Evolutionary conservation across 2,329 filamentous ascomycete genomes (phyloP), one percentile per base, ranked within the genome.

Genomic region (Teratosphaeria viscida): DNA sequence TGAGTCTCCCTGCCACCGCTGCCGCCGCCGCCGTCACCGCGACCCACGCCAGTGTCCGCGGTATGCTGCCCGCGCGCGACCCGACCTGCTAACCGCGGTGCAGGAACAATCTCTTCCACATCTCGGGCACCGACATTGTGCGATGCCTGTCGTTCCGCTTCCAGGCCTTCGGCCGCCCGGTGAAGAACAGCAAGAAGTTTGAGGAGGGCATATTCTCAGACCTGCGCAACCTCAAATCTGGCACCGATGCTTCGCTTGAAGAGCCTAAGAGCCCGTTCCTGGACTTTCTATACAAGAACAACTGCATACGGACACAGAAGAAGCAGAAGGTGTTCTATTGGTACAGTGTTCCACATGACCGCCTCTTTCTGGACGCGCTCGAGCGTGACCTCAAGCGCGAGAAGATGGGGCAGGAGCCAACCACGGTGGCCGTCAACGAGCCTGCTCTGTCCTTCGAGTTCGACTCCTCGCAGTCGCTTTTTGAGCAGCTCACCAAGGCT

Each of bases 321-420:
- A 99, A 99, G 83, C 94, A 99, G 74, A 99, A 99, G 81, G 94
- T 99, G 66, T 99, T 99, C 73, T 99, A 97, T 79, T 99, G 94
- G 94, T 99, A 97, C 78, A 96, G 92, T 79, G 94, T 99, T 55
- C 94, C 94, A 1, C 94, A 99, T 75, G 94, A 99, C 77, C 86
- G 94, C 58, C 85, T 99, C 57, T 99, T 99, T 78, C 86, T 99
- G 67, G 94, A 99, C 78, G 94, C 94, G 47, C 81, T 99, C 68
- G 94, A 99, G 82, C 88, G 94, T 65, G 94, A 99, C 73, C 78
- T 99, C 72, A 99, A 99, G 85, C 86, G 94, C 72, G 94, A 99
- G 79, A 99, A 99, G 84, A 97, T 97, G 92, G 88, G 89, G 66
- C 94, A 99, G 77, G 94, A 99, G 78, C 90, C 94, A 60, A 99